Conservation (phyloP, 192 early-diverging fungal species). For the Mortierella hygrophila region DNA sequence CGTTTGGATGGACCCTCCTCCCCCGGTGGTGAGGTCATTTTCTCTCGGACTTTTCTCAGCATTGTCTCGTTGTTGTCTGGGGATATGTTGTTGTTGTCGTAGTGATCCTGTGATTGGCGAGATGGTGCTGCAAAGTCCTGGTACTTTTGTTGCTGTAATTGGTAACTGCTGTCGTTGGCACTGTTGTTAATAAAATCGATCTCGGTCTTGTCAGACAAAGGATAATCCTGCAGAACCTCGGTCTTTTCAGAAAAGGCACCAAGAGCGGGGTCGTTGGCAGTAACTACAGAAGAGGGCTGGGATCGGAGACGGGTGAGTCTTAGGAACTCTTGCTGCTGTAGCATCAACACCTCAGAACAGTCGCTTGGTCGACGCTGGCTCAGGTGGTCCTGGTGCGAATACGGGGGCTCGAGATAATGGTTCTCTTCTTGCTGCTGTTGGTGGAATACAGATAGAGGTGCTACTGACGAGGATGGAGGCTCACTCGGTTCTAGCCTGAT, state of each 20-base stretch:
- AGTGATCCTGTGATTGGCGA: no score
- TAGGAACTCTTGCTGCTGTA: slow-evolving; percentile 47
- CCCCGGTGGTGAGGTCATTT: no score
- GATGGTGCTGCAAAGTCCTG: no score
- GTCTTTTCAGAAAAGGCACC: not conserved
- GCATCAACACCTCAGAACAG: slow-evolving; percentile 28
- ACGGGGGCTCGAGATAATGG: not conserved
- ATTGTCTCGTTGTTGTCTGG: no score
- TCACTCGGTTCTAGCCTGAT: not conserved
- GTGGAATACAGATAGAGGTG: not conserved
- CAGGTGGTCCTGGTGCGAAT: not conserved
- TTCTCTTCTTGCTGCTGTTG: not conserved
- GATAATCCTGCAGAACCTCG: no score
- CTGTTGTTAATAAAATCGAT: not conserved
- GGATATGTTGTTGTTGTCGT: no score
- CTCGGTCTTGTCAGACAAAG: not conserved
- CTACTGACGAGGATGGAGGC: not conserved
- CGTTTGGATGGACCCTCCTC: no score
- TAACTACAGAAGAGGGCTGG: not conserved
- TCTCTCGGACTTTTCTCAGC: no score
- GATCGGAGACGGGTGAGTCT: slow-evolving; percentile 31
- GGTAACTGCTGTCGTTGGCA: not conserved
- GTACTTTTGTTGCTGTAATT: not conserved
- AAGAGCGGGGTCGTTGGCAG: not conserved
- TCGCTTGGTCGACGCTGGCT: slow-evolving; percentile 28